These are phyloP conservation scores for Pleurotus sapidus DNA, from an alignment of 768 basidiomycete genomes.

Conservation along the genomic window DNA sequence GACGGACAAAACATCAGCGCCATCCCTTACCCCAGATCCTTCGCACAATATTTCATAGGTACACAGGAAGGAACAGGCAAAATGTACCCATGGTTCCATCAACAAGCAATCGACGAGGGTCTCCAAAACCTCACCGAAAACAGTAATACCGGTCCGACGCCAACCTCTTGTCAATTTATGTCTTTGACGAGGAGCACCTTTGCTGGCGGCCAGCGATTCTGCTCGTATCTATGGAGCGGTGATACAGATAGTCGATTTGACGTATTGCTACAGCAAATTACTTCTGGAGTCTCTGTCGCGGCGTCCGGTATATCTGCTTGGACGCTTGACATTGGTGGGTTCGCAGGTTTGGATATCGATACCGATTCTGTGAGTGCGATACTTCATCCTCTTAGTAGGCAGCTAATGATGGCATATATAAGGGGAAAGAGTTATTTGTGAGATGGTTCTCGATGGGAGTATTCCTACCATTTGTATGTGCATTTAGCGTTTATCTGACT, in stretches of 20 bases:
- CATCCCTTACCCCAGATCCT: slow-evolving; percentile 29
- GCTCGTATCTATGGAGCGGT: slow-evolving; percentile 34
- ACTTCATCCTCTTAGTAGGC: background rate
- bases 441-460: slow-evolving; percentile 33
- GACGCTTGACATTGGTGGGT: slow-evolving; percentile 36
- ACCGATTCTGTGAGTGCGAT: slow-evolving; percentile 19
- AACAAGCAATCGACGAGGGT: slow-evolving; percentile 33
- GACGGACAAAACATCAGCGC: slow-evolving; percentile 28
- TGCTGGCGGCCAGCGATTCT: slow-evolving; percentile 32
- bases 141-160: slow-evolving; percentile 1
- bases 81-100: slow-evolving; percentile 36
- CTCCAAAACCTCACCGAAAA: slow-evolving; percentile 28
- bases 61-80: slow-evolving; percentile 32
- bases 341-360: slow-evolving; percentile 28
- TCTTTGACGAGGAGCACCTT: slow-evolving; percentile 33
- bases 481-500: background rate
- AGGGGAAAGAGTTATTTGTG: slow-evolving; percentile 31
- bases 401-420: slow-evolving; percentile 3
- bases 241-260: slow-evolving; percentile 31
- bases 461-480: slow-evolving; percentile 31
- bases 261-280: slow-evolving; percentile 31
- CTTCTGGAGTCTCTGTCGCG: slow-evolving; percentile 28
- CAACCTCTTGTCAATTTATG: slow-evolving; percentile 28
- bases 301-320: slow-evolving; percentile 33
- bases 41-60: slow-evolving; percentile 32